Base-by-base conservation (phyloP, 768 basidiomycete species). In the Gymnopilus junonius region DNA sequence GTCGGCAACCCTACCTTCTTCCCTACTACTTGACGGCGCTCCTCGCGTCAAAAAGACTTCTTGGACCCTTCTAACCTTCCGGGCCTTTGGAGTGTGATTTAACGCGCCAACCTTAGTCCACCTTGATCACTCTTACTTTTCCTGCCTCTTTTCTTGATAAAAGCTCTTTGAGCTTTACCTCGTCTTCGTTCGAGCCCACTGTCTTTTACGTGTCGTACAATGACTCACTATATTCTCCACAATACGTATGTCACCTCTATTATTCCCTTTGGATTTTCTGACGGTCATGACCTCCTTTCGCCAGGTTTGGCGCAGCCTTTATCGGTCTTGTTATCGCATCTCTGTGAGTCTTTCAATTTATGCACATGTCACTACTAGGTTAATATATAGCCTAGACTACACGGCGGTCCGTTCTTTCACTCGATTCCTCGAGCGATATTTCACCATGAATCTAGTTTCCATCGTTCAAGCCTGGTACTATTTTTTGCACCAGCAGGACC, bases 391-490 rank as follows among this genome's bases (percentile, higher is more conserved):
- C 34, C 21, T 67, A 87, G 86, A 7, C 70, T 87, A 12, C 80
- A 83, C 53, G 86, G 85, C 74, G 81, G 85, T 85, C 59, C 10
- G 75, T 69, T 20, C 1, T 27, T 29, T 56, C 42, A 29, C 55
- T 32, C 37, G 15, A 32, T 6, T 2, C 20, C n/a, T 31, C 21
- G 17, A 12, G 8, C 1, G 27, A 31, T 32, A 56, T 45, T 45
- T 45, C 10, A 11, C 25, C 25, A 12, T 12, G 2, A 6, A n/a
- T 31, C 12, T 45, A 88, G 87, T 87, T n/a, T 83, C 84, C 7
- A 76, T 77, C 40, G 72, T 87, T 29, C 87, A 88, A 69, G 77
- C 80, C 1, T 85, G 79, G 78, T 86, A 82, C 64, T 88, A 87
- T 66, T 87, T 72, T 59, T 76, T 73, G 15, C 80, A 87, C 67